A percentile compares a stretch with the other conserved stretches of the same genome.
Conservation (phyloP, 139 green algal genomes). For the Chlorella sp. region DNA sequence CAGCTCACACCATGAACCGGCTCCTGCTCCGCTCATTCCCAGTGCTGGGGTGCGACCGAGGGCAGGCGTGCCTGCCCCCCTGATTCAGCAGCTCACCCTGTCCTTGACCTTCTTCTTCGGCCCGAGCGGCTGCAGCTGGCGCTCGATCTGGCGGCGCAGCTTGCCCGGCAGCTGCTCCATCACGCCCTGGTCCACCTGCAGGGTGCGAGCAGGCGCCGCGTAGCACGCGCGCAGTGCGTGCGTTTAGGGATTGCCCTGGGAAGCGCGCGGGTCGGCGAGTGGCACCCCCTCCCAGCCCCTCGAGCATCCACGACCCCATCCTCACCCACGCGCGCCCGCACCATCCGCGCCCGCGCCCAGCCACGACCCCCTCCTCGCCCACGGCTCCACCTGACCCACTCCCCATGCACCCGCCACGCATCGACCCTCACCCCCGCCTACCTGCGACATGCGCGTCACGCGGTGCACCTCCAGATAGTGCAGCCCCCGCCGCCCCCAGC, state of each 20-base stretch:
- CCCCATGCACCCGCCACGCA: no score
- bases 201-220: not conserved
- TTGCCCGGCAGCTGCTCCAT: slow-evolving; percentile 39
- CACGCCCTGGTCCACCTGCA: slow-evolving; percentile 40
- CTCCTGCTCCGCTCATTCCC: slow-evolving; percentile 4
- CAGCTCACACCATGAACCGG: no score
- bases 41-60: not conserved
- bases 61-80: not conserved
- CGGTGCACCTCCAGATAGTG: not conserved
- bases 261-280: not conserved
- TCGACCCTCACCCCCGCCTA: no score
- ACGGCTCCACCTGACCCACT: no score
- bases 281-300: no score
- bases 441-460: no score
- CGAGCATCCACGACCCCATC: no score
- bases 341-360: not conserved
- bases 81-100: not conserved
- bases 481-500: not conserved
- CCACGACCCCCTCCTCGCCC: not conserved
- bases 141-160: slow-evolving; percentile 34
- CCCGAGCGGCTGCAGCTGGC: slow-evolving; percentile 20
- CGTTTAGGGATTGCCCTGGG: not conserved
- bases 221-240: not conserved
- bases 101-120: not conserved
- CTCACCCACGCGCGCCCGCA: not conserved